phyloP scores from a whole-genome alignment of 495 filamentous ascomycete species.

The Trichoderma virens region DNA sequence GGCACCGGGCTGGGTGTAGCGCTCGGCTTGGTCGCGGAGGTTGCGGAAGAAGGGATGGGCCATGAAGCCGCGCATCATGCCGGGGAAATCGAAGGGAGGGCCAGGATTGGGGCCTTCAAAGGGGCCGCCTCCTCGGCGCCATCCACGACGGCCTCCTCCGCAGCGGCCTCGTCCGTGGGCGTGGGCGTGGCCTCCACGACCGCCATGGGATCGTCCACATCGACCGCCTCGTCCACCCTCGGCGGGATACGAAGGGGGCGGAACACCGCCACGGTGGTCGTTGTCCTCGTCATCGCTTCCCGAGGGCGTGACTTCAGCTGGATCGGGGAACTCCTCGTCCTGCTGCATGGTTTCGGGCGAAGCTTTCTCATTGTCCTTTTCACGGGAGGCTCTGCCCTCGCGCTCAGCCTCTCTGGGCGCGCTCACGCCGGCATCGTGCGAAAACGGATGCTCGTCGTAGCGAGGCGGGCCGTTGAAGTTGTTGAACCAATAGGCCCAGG shows the following conservation, averaged over 20 bases:
- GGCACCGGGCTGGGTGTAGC: conserved; percentile 17
- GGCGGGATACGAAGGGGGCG: neutral
- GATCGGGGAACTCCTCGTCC: conserved; percentile 13
- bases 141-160: conserved; percentile 16
- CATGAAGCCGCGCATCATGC: conserved; percentile 29
- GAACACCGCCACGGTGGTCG: conserved; percentile 12
- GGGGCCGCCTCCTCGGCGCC: conserved; percentile 16
- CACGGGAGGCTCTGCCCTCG: too few species aligned
- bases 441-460: conserved; percentile 12
- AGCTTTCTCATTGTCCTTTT: conserved; percentile 1
- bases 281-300: conserved; percentile 16
- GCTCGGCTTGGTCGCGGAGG: conserved; percentile 31
- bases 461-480: conserved; percentile 9
- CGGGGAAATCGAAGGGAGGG: conserved; percentile 32
- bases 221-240: conserved; percentile 8
- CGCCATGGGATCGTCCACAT: conserved; percentile 23
- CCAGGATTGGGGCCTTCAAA: conserved; percentile 12
- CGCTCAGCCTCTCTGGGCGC: conserved; percentile 15
- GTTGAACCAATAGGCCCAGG: too few species aligned
- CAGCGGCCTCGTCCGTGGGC: conserved; percentile 16
- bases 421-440: neutral
- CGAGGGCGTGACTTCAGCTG: conserved; percentile 10
- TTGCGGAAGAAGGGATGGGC: conserved; percentile 35
- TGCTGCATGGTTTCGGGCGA: conserved; percentile 10
- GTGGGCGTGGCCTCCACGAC: conserved; percentile 18